Evolutionary conservation across 2,329 filamentous ascomycete species (phyloP), one percentile per base, ranked within the genome.

Genomic region (Curvularia verruculosa): DNA sequence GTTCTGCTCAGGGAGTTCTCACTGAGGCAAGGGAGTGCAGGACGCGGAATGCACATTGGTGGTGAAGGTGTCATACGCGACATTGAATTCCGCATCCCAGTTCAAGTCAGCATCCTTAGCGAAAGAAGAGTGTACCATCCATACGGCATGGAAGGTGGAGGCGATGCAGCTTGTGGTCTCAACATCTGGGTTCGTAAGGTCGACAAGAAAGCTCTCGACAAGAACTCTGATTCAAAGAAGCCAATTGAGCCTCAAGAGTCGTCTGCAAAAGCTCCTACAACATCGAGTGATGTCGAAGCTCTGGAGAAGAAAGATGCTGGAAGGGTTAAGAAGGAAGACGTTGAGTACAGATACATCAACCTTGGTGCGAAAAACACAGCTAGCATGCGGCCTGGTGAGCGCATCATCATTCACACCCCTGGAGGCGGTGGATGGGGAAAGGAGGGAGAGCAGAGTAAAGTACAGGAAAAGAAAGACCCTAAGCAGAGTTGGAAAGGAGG

Each of bases 181-280:
- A 98, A 98, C 66, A 80, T 96, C 44, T 98, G 94, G 94, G 87
- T 96, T 29, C 82, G 91, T 7, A 88, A 85, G 59, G 88, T 94
- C 0, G 66, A 77, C 40, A 60, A 55, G 28, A 65, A 65, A 45
- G 59, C 41, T 8, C 56, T 72, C 9, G 70, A 74, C 36, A 43
- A 61, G 46, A 69, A 72, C 36, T 61, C 58, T 7, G 69, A 75
- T 21, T 51, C 60, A 0, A 65, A 66, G 18, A 60, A 59, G 9
- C 59, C 62, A 3, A 72, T 70, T 39, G 66, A 65, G 9, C 46
- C 44, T 10, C 53, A 54, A 1, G 56, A 58, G 12, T 47, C 55
- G 12, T 13, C 23, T 15, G 45, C 53, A 1, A 37, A 44, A 2
- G 80, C 81, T 61, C 86, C 85, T 74, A 78, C 78, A 1, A 81